These are phyloP conservation scores for Caryocar brasiliense DNA, from an alignment of 441 rosid species.

Conservation along the genomic window DNA sequence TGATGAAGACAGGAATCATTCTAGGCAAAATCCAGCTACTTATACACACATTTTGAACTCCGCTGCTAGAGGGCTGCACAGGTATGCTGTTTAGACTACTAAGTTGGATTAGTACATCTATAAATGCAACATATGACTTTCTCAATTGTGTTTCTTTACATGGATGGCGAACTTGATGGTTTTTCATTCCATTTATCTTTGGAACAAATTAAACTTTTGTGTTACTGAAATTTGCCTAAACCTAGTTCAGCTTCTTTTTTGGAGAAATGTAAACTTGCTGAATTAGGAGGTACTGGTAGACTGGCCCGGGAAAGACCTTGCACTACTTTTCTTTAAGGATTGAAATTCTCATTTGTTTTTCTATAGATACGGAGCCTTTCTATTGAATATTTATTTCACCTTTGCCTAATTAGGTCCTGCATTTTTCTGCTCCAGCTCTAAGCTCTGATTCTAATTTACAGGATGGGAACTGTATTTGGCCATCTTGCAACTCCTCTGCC, in stretches of 20 bases:
- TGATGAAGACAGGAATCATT: conserved; percentile 44
- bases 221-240: too few species aligned
- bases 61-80: conserved; percentile 74
- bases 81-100: conserved; percentile 35
- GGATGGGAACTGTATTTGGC: conserved; percentile 84
- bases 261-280: too few species aligned
- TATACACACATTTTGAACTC: conserved; percentile 55
- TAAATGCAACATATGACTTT: background rate
- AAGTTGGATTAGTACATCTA: background rate
- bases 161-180: too few species aligned
- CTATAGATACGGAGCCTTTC: background rate
- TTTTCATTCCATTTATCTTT: too few species aligned
- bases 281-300: too few species aligned
- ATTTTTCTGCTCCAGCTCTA: conserved; percentile 2
- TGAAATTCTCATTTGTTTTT: too few species aligned
- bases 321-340: too few species aligned
- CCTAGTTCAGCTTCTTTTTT: too few species aligned
- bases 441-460: conserved; percentile 21
- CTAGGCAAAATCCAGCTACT: conserved; percentile 66
- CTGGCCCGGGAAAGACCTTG: conserved; percentile 1
- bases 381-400: background rate
- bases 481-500: conserved; percentile 55
- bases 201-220: too few species aligned
- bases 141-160: background rate
- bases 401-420: conserved; percentile 3